phyloP scores from a whole-genome alignment of 2,329 filamentous ascomycete species.

The Aspergillus sergii region DNA sequence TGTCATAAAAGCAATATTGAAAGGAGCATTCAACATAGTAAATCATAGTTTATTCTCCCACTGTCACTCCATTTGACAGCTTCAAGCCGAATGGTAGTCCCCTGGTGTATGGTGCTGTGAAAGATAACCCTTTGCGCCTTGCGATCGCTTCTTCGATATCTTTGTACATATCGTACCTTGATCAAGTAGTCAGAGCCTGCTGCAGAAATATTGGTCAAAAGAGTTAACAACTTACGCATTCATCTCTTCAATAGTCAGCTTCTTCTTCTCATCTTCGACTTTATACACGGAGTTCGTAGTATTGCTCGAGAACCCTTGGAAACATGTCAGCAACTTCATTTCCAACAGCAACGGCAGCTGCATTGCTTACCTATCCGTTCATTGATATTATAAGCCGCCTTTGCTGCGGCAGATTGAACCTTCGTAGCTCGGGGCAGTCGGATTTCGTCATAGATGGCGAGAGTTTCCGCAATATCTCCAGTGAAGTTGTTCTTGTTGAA shows the following conservation, averaged over 20 bases:
- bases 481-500: slow-evolving; percentile 55
- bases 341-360: not conserved
- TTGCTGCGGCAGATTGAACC: slow-evolving; percentile 60
- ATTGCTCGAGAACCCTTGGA: slow-evolving; percentile 64
- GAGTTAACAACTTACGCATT: slow-evolving; percentile 55
- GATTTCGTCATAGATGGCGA: slow-evolving; percentile 56
- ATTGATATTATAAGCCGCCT: slow-evolving; percentile 64
- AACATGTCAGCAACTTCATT: slow-evolving; percentile 12
- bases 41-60: slow-evolving; percentile 29
- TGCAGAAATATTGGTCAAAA: not conserved
- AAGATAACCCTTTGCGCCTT: slow-evolving; percentile 28
- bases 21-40: not conserved
- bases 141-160: slow-evolving; percentile 57
- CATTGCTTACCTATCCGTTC: slow-evolving; percentile 57
- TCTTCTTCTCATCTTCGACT: slow-evolving; percentile 62
- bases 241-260: slow-evolving; percentile 71
- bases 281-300: slow-evolving; percentile 60
- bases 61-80: slow-evolving; percentile 31
- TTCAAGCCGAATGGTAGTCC: slow-evolving; percentile 53
- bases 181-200: not conserved
- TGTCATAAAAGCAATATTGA: not conserved
- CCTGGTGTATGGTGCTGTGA: slow-evolving; percentile 42
- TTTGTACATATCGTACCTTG: slow-evolving; percentile 61
- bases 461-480: slow-evolving; percentile 52
- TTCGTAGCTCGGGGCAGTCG: slow-evolving; percentile 58